Evolutionary conservation across 352 stramenopile genomes (phyloP).

Genomic region (Pythium scleroteichum): DNA sequence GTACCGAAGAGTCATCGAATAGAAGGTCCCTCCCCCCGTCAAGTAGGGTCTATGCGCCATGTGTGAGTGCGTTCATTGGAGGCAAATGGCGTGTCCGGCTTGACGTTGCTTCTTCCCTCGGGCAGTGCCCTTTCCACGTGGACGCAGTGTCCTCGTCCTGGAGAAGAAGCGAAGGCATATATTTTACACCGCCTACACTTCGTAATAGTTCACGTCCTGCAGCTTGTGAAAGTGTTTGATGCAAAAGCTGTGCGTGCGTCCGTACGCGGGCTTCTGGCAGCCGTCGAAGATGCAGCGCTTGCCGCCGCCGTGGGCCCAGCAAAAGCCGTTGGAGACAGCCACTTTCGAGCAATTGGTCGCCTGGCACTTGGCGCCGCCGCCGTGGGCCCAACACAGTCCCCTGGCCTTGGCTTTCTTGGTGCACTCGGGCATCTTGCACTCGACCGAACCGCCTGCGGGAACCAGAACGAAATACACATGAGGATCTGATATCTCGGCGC

Average conservation of each 20-base stretch:
- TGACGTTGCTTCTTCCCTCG: too few relatives aligned
- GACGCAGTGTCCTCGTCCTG: too few relatives aligned
- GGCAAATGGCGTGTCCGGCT: too few relatives aligned
- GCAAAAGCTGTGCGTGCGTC: conserved; percentile 22
- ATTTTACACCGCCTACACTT: conserved; percentile 5
- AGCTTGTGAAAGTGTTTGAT: conserved; percentile 27
- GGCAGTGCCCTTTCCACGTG: too few relatives aligned
- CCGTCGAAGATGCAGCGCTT: conserved; percentile 37
- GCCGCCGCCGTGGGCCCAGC: conserved; percentile 39
- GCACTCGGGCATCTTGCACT: conserved; percentile 28
- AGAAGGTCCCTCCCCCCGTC: too few relatives aligned
- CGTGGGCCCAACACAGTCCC: conserved; percentile 26
- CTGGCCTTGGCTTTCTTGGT: conserved; percentile 20
- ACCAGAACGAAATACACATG: neutral
- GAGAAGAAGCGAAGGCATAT: too few relatives aligned
- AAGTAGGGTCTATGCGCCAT: too few relatives aligned
- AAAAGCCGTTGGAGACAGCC: conserved; percentile 27
- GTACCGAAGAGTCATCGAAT: neutral
- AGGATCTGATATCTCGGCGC: too few relatives aligned
- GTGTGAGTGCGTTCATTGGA: too few relatives aligned
- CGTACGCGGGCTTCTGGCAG: conserved; percentile 35
- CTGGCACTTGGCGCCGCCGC: conserved; percentile 28
- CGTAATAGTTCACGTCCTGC: conserved; percentile 16
- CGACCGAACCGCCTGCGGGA: conserved; percentile 19
- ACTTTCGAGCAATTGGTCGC: conserved; percentile 19